A percentile compares a stretch with the other conserved stretches of the same genome.
These are phyloP conservation scores for Brassica juncea DNA, from an alignment of 345 rosid genomes.

Conservation along the genomic window DNA sequence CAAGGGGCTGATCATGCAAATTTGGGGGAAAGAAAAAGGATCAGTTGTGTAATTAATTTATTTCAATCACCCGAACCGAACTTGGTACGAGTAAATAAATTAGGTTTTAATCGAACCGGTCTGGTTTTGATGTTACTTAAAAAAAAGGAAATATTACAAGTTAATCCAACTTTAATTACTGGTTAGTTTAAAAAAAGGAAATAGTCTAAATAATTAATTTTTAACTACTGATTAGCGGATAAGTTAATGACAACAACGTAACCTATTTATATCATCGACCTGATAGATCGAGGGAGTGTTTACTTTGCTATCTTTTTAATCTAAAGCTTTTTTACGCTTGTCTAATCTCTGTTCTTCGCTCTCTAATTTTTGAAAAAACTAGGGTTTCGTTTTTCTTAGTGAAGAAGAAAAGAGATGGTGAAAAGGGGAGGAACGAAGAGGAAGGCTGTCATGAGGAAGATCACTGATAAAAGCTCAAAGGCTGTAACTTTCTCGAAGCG, in stretches of 20 bases:
- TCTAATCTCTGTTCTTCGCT: neutral
- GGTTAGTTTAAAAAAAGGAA: neutral
- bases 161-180: neutral
- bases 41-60: neutral
- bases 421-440: too few relatives aligned
- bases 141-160: neutral
- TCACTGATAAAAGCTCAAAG: neutral
- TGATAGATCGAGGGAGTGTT: neutral
- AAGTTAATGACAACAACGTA: neutral
- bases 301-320: neutral
- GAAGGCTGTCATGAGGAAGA: neutral
- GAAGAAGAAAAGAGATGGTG: neutral
- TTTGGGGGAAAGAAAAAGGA: neutral
- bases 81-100: neutral
- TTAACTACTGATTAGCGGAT: neutral
- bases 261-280: neutral
- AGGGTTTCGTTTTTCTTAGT: neutral
- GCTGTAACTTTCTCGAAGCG: slow-evolving; percentile 2
- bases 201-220: neutral
- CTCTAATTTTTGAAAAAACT: neutral
- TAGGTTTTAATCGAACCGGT: neutral
- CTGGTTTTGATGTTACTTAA: neutral
- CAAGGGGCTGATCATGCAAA: neutral
- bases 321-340: neutral
- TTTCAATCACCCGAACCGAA: slow-evolving; percentile 1